phyloP scores from a whole-genome alignment of 768 basidiomycete species.

The Suillus spraguei region DNA sequence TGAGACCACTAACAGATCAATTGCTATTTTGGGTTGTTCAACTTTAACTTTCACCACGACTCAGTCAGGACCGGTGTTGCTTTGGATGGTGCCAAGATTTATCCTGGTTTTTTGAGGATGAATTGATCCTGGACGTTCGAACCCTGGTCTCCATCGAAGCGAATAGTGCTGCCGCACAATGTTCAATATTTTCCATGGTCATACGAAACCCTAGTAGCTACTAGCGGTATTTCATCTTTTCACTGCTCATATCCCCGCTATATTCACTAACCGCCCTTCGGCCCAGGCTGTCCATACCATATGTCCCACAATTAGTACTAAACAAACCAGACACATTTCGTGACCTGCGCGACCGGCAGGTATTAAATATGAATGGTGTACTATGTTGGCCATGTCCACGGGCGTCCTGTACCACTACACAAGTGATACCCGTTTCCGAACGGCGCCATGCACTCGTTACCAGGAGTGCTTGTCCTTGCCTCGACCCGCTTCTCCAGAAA shows the following conservation, averaged over 20 bases:
- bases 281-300: constrained; percentile 56
- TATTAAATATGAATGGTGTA: constrained; percentile 33
- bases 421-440: constrained; percentile 21
- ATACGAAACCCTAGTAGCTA: not conserved
- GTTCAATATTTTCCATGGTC: not conserved
- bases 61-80: no score
- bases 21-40: no score
- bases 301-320: constrained; percentile 65
- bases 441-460: constrained; percentile 27
- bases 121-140: not conserved
- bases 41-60: no score
- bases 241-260: no score
- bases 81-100: no score
- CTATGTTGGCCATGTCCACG: constrained; percentile 51
- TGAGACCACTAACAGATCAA: no score
- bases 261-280: constrained; percentile 4
- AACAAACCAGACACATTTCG: constrained; percentile 59
- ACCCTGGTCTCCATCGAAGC: not conserved
- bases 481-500: constrained; percentile 40
- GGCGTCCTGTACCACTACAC: constrained; percentile 5
- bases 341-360: constrained; percentile 56
- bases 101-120: not conserved
- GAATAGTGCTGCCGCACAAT: not conserved
- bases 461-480: constrained; percentile 10
- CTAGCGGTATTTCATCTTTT: not conserved